Percentiles rank a stretch among this genome's conserved stretches.
These are phyloP conservation scores for Penicillium chermesinum DNA, from an alignment of 495 filamentous ascomycete genomes.

Conservation along the genomic window DNA sequence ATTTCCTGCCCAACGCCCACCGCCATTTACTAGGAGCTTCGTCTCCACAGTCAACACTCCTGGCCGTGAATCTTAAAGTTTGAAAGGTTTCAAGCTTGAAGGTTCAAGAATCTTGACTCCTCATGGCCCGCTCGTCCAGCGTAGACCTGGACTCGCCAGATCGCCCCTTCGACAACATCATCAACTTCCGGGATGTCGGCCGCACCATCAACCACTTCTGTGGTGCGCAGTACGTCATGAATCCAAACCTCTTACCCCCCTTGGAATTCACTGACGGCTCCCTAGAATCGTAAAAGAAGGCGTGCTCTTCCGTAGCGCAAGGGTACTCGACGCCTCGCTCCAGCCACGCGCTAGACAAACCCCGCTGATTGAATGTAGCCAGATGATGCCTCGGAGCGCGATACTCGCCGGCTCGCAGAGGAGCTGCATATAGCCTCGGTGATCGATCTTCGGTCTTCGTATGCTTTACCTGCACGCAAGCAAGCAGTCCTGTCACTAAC, in stretches of 20 bases:
- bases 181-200: slow-evolving; percentile 87
- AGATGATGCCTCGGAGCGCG: slow-evolving; percentile 66
- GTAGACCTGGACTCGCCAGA: slow-evolving; percentile 40
- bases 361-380: slow-evolving; percentile 15
- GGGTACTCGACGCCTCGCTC: slow-evolving; percentile 41
- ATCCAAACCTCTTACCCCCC: not conserved
- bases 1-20: not conserved
- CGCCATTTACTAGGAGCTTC: not conserved
- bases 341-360: too few species aligned
- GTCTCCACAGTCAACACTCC: too few species aligned
- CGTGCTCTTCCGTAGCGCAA: slow-evolving; percentile 68
- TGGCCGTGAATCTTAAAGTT: too few species aligned
- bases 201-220: slow-evolving; percentile 58
- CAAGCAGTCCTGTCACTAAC: slow-evolving; percentile 4
- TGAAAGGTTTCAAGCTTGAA: not conserved
- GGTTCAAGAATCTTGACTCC: not conserved
- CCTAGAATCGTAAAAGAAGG: slow-evolving; percentile 60
- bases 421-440: slow-evolving; percentile 63
- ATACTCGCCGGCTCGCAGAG: slow-evolving; percentile 54
- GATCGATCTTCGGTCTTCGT: slow-evolving; percentile 75
- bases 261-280: slow-evolving; percentile 6
- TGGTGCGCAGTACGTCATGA: slow-evolving; percentile 44
- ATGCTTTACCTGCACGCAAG: slow-evolving; percentile 11
- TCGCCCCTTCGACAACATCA: slow-evolving; percentile 57
- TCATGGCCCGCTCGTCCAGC: slow-evolving; percentile 31